Conservation (phyloP, 208 protist genomes). For the Leptomonas pyrrhocoris region DNA sequence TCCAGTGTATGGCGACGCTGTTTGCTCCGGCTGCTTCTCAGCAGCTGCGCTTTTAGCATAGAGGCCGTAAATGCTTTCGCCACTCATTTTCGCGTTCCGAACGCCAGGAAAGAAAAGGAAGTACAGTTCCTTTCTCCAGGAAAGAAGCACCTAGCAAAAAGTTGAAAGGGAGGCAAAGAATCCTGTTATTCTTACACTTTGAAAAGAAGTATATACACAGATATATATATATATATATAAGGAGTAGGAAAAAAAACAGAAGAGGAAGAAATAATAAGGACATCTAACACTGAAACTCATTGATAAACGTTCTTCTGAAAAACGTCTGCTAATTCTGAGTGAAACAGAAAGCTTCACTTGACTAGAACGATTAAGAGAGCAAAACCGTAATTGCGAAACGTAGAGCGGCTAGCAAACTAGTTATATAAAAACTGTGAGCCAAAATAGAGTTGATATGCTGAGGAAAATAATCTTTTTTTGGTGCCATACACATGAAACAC, state of each 20-base stretch:
- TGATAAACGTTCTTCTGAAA: too few species aligned
- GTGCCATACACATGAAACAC: not conserved
- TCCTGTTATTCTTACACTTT: not conserved
- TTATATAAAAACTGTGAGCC: too few species aligned
- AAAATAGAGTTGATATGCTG: too few species aligned
- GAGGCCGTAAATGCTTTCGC: slow-evolving; percentile 66
- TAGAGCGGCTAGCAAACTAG: too few species aligned
- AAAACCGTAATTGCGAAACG: too few species aligned
- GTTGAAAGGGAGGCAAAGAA: not conserved
- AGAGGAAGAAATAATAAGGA: not conserved
- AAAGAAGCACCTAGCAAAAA: not conserved
- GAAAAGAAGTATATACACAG: slow-evolving; percentile 3
- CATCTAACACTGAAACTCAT: too few species aligned
- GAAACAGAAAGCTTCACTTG: too few species aligned
- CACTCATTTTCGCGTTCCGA: slow-evolving; percentile 53
- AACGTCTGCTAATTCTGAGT: too few species aligned
- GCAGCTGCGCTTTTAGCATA: slow-evolving; percentile 27
- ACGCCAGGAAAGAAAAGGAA: not conserved
- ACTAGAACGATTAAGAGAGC: too few species aligned
- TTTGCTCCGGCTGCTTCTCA: slow-evolving; percentile 24
- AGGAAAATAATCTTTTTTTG: not conserved
- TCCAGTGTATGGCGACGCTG: slow-evolving; percentile 55
- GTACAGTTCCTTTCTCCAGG: not conserved
- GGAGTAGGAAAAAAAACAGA: slow-evolving; percentile 7
- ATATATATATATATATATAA: too few species aligned